A percentile compares a stretch with the other conserved stretches of the same genome.
These are phyloP conservation scores for Candida qinlingensis DNA, from an alignment of 805 yeast genomes.

Conservation along the genomic window DNA sequence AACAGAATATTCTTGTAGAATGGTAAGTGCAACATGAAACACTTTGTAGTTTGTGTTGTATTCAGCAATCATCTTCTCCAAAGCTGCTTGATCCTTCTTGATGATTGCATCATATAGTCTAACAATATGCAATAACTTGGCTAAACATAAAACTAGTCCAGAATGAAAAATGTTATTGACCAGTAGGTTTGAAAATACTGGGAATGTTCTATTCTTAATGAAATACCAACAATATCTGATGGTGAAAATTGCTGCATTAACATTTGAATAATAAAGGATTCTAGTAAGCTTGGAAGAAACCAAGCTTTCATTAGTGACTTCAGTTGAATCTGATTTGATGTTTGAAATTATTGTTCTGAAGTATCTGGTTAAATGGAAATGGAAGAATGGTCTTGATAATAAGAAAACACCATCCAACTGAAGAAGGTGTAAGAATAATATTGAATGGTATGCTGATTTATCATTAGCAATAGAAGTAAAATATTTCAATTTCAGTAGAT, in stretches of 20 bases:
- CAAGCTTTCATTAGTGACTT: constrained; percentile 1
- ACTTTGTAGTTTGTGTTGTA: background rate
- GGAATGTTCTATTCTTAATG: constrained; percentile 16
- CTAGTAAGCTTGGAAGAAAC: background rate
- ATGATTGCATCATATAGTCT: constrained; percentile 1
- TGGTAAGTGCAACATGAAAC: background rate
- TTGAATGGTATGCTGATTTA: constrained; percentile 4
- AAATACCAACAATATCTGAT: constrained; percentile 22
- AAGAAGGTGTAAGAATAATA: constrained; percentile 27
- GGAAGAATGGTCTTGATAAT: constrained; percentile 32
- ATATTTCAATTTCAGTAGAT: background rate
- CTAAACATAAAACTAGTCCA: constrained; percentile 26
- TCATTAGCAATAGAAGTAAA: background rate
- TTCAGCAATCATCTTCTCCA: background rate
- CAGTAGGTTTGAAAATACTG: constrained; percentile 27
- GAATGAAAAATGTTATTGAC: constrained; percentile 27
- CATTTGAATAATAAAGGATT: constrained; percentile 25
- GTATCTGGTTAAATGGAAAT: constrained; percentile 18
- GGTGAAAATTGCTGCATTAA: constrained; percentile 26
- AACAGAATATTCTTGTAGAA: background rate
- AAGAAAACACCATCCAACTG: constrained; percentile 29
- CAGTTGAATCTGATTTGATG: background rate
- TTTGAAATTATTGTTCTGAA: background rate
- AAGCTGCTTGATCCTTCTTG: background rate
- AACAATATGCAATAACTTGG: constrained; percentile 12